Evolutionary conservation across 768 basidiomycete species (phyloP), one percentile per base, ranked within the genome.

Genomic region (Polyporus arcularius): DNA sequence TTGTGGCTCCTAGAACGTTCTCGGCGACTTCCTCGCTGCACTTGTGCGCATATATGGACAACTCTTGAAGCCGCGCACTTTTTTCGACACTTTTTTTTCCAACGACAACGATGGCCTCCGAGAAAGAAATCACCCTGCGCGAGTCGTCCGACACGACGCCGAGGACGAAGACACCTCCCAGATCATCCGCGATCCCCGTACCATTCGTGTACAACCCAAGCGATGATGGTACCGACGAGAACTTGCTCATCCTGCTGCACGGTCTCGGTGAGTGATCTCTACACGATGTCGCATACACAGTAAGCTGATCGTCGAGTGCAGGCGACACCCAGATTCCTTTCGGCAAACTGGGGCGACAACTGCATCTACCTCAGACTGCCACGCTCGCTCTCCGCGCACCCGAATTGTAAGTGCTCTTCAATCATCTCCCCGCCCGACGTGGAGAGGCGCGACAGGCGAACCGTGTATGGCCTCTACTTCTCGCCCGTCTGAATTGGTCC

Each of bases 361-460:
- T 97, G 49, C 90, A 85, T 65, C 82, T 97, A n/a, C 95, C 94
- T 0, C 94, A 96, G 71, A 96, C 95, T 0, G 92, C 94, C 2
- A 79, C 85, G 1, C 82, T 96, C n/a, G 82, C 91, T 1, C 70
- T 96, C 10, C 85, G 90, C 50, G 94, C 89, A 2, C 88, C 93
- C 16, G 83, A 88, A 67, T 85, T 83, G 89, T 92, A 73, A 64
- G 82, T 76, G 9, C 26, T 38, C 6, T 18, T 6, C 35, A 35
- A 1, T 26, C 21, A 26, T 26, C 21, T 26, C 21, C 2, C 21
- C 21, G 21, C 21, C 21, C 21, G 21, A 26, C 21, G 21, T 26
- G 21, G 2, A 26, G 21, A 26, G 21, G 21, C 21, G 21, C 21
- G 21, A 26, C 21, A 26, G 21, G 21, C 21, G 21, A 26, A 26